Base-by-base conservation (phyloP, 2,329 filamentous ascomycete genomes). In the Cladosporium sp. region DNA sequence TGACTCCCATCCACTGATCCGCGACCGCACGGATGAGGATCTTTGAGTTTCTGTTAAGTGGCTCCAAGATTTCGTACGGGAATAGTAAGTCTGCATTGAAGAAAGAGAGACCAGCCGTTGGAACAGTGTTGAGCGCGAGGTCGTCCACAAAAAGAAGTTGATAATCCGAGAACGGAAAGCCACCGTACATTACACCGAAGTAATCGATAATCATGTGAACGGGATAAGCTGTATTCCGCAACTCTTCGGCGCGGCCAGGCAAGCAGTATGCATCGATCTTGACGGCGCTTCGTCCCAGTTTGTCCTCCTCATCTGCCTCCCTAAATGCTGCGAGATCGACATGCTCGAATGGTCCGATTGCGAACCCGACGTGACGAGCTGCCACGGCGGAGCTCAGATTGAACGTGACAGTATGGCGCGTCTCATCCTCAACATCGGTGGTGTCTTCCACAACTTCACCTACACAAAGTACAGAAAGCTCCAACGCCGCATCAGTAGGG, bases 141-240 rank as follows among this genome's bases (percentile, higher is more conserved):
- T 99, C 93, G 60, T 99, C 93, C 15, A 99, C 84, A 61, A 99
- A 99, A 59, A 89, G 91, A 49, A 97, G 73, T 63, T 95, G 95
- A 75, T 95, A 97, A 63, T 87, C 90, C 22, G 88, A 82, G 66
- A 93, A 97, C 0, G 93, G 91, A 65, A 95, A 99, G 18, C 87
- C 85, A 20, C 90, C 89, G 66, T 92, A 97, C 3, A 84, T 88
- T 56, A 92, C 82, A 3, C 88, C 89, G 64, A 97, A 90, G 67
- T 87, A 88, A 66, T 99, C 93, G n/a, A 96, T 84, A 1, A 90
- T 89, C 65, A 82, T 59, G n/a, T 91, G 87, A 58, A 96, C 79
- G 9, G 92, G 87, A 60, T 87, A 84, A 60, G 90, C 93, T 5
- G 90, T 93, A 63, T 95, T 92, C 54, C 85, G 82, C 18, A 96